These are phyloP conservation scores for Xanthoparmelia taractica DNA, from an alignment of 495 filamentous ascomycete genomes.

Conservation along the genomic window DNA sequence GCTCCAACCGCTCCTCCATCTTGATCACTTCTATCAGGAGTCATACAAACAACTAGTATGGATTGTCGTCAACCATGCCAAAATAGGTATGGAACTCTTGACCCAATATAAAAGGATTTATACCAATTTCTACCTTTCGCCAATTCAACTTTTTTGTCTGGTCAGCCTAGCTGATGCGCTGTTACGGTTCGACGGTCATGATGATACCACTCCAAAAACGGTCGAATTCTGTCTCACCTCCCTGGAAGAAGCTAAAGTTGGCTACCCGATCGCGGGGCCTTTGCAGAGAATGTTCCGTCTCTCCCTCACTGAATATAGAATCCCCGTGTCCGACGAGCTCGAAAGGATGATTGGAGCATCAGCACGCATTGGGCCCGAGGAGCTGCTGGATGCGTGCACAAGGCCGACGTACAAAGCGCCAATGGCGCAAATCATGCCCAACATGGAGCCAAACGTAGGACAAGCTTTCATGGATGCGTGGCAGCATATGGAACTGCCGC, in stretches of 20 bases:
- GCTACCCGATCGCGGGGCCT: conserved; percentile 30
- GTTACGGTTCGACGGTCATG: conserved; percentile 21
- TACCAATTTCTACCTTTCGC: conserved; percentile 29
- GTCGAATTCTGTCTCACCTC: conserved; percentile 29
- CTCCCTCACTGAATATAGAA: conserved; percentile 25
- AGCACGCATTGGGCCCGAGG: conserved; percentile 23
- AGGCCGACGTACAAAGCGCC: conserved; percentile 29
- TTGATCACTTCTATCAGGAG: background rate
- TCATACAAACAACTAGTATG: conserved; percentile 11
- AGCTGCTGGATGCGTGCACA: conserved; percentile 32
- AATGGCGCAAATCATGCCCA: conserved; percentile 22
- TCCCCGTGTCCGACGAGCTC: conserved; percentile 21
- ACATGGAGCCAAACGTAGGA: conserved; percentile 11
- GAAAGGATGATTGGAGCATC: conserved; percentile 10
- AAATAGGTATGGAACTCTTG: conserved; percentile 14
- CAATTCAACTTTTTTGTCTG: conserved; percentile 32
- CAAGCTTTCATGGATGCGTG: conserved; percentile 14
- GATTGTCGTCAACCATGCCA: conserved; percentile 12
- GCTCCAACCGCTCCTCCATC: conserved; percentile 18
- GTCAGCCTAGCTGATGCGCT: conserved; percentile 32
- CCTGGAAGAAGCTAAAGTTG: conserved; percentile 27
- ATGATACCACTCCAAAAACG: conserved; percentile 16
- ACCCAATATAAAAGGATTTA: conserved; percentile 25
- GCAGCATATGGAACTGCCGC: conserved; percentile 10
- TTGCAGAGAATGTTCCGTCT: conserved; percentile 32